A percentile compares a stretch with the other conserved stretches of the same genome.
These are phyloP conservation scores for Zea luxurians DNA, from an alignment of 176 grass and related monocot genomes.

Conservation along the genomic window DNA sequence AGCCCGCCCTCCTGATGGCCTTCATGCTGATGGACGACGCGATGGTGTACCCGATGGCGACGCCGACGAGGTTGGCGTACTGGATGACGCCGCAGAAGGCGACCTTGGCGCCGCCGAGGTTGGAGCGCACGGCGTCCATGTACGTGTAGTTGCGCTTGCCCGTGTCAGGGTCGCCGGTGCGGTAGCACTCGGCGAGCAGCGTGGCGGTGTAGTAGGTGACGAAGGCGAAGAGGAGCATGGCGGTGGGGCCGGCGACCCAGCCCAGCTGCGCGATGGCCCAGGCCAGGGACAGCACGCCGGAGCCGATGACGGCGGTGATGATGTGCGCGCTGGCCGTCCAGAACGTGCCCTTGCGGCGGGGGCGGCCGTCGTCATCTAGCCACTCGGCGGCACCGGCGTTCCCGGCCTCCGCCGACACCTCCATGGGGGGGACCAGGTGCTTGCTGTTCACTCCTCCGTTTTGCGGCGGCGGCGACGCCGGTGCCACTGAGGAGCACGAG, in stretches of 20 bases:
- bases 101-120: background rate
- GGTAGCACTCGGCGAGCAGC: background rate
- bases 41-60: background rate
- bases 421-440: conserved; percentile 33
- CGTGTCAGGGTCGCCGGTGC: background rate
- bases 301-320: background rate
- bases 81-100: background rate
- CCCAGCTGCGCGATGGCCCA: background rate
- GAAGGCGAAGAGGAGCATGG: background rate
- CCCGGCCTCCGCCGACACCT: conserved; percentile 48
- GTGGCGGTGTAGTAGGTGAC: background rate
- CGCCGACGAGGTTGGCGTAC: background rate
- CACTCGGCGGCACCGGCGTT: conserved; percentile 16
- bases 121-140: background rate
- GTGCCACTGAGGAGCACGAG: too few species aligned
- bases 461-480: too few species aligned
- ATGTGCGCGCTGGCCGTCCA: background rate
- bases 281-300: background rate
- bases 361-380: conserved; percentile 60
- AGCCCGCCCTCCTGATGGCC: too few species aligned
- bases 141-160: background rate
- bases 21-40: background rate
- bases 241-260: background rate
- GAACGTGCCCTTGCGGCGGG: background rate
- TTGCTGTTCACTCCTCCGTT: background rate